phyloP scores from a whole-genome alignment of 441 rosid genomes.

The Erysimum cheiri region DNA sequence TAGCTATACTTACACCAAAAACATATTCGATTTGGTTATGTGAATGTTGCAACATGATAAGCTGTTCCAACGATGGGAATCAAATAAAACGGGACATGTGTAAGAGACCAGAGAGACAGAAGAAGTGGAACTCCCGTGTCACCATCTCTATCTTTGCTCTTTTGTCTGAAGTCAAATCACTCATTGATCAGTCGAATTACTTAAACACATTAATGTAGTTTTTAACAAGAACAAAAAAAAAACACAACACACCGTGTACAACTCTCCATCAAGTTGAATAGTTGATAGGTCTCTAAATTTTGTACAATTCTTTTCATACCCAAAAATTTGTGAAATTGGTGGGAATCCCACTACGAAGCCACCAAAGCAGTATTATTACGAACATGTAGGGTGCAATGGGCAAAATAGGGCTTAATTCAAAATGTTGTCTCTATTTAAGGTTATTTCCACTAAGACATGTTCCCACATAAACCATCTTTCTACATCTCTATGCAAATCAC shows the following conservation, averaged over 20 bases:
- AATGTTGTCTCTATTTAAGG: conserved; percentile 47
- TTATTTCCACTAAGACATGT: conserved; percentile 43
- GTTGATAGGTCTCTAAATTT: background rate
- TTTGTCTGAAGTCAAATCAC: conserved; percentile 45
- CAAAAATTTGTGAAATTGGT: conserved; percentile 22
- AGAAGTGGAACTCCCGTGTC: conserved; percentile 39
- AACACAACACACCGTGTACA: conserved; percentile 12
- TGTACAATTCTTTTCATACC: background rate
- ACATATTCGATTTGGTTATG: conserved; percentile 1
- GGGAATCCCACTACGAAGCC: conserved; percentile 32
- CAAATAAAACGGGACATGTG: conserved; percentile 34
- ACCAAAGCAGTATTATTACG: conserved; percentile 29
- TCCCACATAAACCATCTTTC: conserved; percentile 40
- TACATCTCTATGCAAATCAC: conserved; percentile 40
- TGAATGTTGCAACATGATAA: conserved; percentile 29
- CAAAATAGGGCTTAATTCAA: conserved; percentile 22
- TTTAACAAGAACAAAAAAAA: background rate
- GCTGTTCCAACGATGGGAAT: conserved; percentile 30
- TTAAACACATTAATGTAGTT: conserved; percentile 2
- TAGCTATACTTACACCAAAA: conserved; percentile 2
- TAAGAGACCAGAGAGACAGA: conserved; percentile 15
- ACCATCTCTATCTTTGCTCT: conserved; percentile 41
- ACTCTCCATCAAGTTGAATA: conserved; percentile 3
- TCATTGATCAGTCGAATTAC: conserved; percentile 4
- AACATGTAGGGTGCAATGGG: conserved; percentile 34